phyloP scores from a whole-genome alignment of 148 eudicot genomes.

The Cornus kousa region DNA sequence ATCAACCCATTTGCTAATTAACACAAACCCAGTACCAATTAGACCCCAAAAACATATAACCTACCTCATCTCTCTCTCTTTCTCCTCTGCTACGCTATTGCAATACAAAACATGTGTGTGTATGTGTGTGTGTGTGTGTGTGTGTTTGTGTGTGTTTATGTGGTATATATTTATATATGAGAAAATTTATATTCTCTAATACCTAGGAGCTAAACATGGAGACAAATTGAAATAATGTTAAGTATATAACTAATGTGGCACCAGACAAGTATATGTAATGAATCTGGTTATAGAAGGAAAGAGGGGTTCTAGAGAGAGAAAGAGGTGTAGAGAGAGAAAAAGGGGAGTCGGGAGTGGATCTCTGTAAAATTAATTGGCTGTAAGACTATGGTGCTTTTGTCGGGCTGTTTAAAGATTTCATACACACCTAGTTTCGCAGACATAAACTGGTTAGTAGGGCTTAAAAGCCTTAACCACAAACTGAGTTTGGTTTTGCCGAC shows the following conservation, averaged over 20 bases:
- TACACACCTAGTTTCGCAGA: too few species aligned
- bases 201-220: too few species aligned
- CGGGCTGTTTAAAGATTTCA: neutral
- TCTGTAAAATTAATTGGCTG: neutral
- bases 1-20: conserved; percentile 22
- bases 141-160: too few species aligned
- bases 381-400: neutral
- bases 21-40: conserved; percentile 21
- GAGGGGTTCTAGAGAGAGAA: too few species aligned
- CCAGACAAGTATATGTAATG: neutral
- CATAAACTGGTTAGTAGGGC: too few species aligned
- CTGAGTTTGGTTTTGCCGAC: too few species aligned
- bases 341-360: too few species aligned
- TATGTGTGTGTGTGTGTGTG: neutral
- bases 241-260: neutral
- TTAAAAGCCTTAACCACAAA: too few species aligned
- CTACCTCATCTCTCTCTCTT: conserved; percentile 16
- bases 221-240: neutral
- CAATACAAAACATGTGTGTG: neutral
- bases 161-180: neutral
- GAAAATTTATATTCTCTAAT: too few species aligned
- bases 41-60: conserved; percentile 24
- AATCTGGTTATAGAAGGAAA: too few species aligned
- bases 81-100: neutral
- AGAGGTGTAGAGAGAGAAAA: too few species aligned